Evolutionary conservation across 2,329 filamentous ascomycete genomes (phyloP).

Genomic region (Colletotrichum lindemuthianum): DNA sequence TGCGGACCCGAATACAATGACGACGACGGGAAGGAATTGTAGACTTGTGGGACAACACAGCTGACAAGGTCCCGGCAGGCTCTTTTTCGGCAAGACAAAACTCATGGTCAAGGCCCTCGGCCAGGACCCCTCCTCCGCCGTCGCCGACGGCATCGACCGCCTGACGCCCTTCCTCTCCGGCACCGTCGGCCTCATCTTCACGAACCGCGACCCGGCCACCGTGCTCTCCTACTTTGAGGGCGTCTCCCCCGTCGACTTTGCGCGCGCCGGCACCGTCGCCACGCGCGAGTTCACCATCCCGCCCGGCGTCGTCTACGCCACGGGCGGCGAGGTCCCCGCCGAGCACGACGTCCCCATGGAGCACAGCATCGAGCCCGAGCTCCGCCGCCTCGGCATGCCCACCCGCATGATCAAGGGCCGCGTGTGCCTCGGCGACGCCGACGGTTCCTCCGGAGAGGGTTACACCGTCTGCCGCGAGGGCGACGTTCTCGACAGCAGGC

Average conservation of each 20-base stretch:
- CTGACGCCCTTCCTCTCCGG: slow-evolving; percentile 78
- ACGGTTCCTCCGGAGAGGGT: slow-evolving; percentile 55
- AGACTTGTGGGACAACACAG: not conserved
- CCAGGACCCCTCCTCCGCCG: slow-evolving; percentile 78
- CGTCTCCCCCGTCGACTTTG: slow-evolving; percentile 85
- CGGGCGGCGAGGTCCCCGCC: slow-evolving; percentile 79
- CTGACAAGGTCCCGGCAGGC: slow-evolving; percentile 56
- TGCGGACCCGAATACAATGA: not conserved
- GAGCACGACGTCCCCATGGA: slow-evolving; percentile 88
- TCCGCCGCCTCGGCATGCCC: slow-evolving; percentile 89
- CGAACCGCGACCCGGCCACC: slow-evolving; percentile 75
- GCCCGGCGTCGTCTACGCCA: slow-evolving; percentile 81
- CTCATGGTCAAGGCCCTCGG: slow-evolving; percentile 98
- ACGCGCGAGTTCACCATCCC: slow-evolving; percentile 83
- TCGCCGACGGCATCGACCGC: slow-evolving; percentile 79
- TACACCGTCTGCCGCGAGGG: slow-evolving; percentile 88
- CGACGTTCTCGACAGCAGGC: slow-evolving; percentile 85
- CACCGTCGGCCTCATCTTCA: slow-evolving; percentile 91
- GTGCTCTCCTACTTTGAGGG: slow-evolving; percentile 78
- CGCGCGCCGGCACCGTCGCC: slow-evolving; percentile 83
- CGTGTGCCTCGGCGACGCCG: slow-evolving; percentile 74
- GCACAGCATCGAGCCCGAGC: slow-evolving; percentile 88
- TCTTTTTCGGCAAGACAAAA: slow-evolving; percentile 99
- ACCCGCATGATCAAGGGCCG: slow-evolving; percentile 89
- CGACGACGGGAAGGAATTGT: not conserved